phyloP scores from a whole-genome alignment of 2,329 filamentous ascomycete species.

The Mycosphaerella sp. region DNA sequence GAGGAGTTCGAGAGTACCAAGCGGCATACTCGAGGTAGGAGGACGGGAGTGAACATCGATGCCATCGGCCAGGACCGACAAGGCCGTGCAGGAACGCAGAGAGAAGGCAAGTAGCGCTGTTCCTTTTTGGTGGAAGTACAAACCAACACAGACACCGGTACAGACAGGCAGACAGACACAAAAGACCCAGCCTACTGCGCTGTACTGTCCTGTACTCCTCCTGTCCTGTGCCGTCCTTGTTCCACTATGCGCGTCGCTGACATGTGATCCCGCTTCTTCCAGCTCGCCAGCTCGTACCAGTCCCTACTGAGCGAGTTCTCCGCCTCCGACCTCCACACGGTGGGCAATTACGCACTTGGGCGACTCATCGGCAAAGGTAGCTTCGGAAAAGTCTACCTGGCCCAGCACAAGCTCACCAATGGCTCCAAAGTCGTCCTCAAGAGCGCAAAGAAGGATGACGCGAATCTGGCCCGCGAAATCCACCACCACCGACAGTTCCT shows the following conservation, averaged over 20 bases:
- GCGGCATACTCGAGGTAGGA: background rate
- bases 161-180: background rate
- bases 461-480: conserved; percentile 93
- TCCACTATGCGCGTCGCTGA: background rate
- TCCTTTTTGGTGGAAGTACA: no score
- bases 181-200: no score
- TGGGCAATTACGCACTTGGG: conserved; percentile 91
- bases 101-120: conserved; percentile 28
- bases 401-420: conserved; percentile 94
- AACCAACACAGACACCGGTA: background rate
- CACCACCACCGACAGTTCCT: conserved; percentile 98
- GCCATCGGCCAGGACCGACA: conserved; percentile 31
- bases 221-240: no score
- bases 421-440: conserved; percentile 99
- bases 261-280: conserved; percentile 16
- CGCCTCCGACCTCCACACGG: conserved; percentile 79
- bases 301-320: conserved; percentile 95
- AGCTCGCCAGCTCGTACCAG: conserved; percentile 97
- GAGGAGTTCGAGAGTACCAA: background rate
- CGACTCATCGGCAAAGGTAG: conserved; percentile 93
- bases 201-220: no score
- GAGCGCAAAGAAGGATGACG: conserved; percentile 91
- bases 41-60: conserved; percentile 2
- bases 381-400: conserved; percentile 97
- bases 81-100: conserved; percentile 32